phyloP scores from a whole-genome alignment of 495 filamentous ascomycete genomes.

The Acidomyces sp. region DNA sequence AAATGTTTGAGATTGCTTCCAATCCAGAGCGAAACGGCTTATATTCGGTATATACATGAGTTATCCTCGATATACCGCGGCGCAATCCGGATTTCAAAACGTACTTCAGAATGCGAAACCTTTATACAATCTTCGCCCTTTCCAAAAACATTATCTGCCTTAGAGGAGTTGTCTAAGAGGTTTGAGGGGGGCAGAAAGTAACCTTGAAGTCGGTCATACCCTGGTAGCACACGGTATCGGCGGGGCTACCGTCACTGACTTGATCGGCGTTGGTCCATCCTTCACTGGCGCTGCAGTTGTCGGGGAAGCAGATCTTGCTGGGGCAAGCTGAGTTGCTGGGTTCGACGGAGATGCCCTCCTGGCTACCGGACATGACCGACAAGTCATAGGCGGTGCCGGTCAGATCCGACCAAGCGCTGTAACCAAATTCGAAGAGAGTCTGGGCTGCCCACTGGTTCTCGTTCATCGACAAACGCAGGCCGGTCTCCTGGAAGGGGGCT shows the following conservation, averaged over 20 bases:
- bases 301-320: slow-evolving; percentile 4
- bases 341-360: slow-evolving; percentile 4
- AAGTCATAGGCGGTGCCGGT: slow-evolving; percentile 14
- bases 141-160: no score
- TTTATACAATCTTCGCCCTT: no score
- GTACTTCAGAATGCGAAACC: no score
- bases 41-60: no score
- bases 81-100: no score
- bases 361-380: slow-evolving; percentile 9
- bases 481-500: slow-evolving; percentile 4
- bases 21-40: no score
- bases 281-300: slow-evolving; percentile 4
- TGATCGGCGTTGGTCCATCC: slow-evolving; percentile 11
- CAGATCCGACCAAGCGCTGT: neutral
- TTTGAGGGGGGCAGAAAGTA: slow-evolving; percentile 8
- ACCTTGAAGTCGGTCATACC: slow-evolving; percentile 9
- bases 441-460: slow-evolving; percentile 12
- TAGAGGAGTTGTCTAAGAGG: no score
- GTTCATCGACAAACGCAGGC: slow-evolving; percentile 14
- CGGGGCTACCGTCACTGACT: slow-evolving; percentile 4
- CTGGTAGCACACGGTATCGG: slow-evolving; percentile 15
- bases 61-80: no score
- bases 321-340: slow-evolving; percentile 1
- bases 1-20: no score
- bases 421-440: slow-evolving; percentile 16